These are phyloP conservation scores for Venturia oleaginea DNA, from an alignment of 2,329 filamentous ascomycete genomes.

Conservation along the genomic window DNA sequence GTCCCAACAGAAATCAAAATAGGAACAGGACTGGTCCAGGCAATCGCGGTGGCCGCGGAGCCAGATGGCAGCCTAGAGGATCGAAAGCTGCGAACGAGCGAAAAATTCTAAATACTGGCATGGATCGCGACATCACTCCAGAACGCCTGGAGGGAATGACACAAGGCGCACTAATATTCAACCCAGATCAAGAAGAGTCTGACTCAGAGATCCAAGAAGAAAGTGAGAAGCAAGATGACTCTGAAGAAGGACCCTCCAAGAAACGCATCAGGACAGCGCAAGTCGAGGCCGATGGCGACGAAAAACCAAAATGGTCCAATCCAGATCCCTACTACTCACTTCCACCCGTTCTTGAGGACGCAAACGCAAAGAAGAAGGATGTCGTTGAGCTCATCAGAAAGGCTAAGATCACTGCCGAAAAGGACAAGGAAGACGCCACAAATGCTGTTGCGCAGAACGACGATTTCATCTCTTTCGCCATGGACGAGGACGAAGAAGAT, in stretches of 20 bases:
- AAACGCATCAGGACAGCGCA: constrained; percentile 15
- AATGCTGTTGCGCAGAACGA: constrained; percentile 43
- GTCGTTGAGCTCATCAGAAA: constrained; percentile 89
- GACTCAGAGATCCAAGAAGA: constrained; percentile 18
- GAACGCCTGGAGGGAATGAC: constrained; percentile 38
- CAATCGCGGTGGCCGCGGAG: not conserved
- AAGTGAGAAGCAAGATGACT: not conserved
- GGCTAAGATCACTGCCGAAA: constrained; percentile 58
- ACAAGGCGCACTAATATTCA: constrained; percentile 32
- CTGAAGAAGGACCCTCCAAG: not conserved
- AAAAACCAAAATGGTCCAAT: constrained; percentile 79
- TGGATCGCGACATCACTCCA: constrained; percentile 32
- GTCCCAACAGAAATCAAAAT: not conserved
- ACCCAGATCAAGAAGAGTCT: constrained; percentile 22
- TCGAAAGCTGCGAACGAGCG: constrained; percentile 34
- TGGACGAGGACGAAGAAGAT: constrained; percentile 43
- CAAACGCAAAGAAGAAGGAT: constrained; percentile 66
- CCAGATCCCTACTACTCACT: constrained; percentile 87
- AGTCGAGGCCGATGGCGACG: constrained; percentile 21
- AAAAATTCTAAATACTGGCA: constrained; percentile 33
- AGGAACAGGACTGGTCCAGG: not conserved
- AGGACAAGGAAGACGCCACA: constrained; percentile 43
- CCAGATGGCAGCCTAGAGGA: constrained; percentile 13
- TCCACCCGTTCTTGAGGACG: constrained; percentile 63
- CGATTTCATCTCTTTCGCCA: constrained; percentile 85